Conservation (phyloP, 2,329 filamentous ascomycete species). For the Penicillium sp. region DNA sequence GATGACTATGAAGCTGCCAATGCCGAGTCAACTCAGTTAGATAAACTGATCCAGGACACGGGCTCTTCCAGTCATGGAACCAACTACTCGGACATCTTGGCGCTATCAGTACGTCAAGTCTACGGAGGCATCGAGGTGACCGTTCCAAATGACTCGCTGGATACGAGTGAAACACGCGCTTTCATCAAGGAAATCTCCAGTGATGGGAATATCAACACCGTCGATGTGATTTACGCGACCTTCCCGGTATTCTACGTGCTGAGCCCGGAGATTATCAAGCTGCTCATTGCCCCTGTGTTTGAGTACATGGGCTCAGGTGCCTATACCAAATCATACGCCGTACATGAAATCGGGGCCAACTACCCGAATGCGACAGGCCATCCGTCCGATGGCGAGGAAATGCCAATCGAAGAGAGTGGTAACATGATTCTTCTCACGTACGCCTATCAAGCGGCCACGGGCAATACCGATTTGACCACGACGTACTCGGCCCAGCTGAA, state of each 20-base stretch:
- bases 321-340: constrained; percentile 39
- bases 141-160: constrained; percentile 37
- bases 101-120: constrained; percentile 44
- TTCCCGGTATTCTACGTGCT: constrained; percentile 48
- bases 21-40: constrained; percentile 35
- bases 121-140: constrained; percentile 45
- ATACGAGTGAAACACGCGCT: constrained; percentile 32
- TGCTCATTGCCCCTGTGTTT: constrained; percentile 47
- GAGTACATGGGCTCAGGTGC: constrained; percentile 41
- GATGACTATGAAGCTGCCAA: constrained; percentile 42
- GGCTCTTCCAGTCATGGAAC: constrained; percentile 29
- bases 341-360: constrained; percentile 42
- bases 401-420: constrained; percentile 46
- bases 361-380: constrained; percentile 47
- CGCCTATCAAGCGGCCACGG: constrained; percentile 41
- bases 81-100: constrained; percentile 45
- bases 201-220: constrained; percentile 46
- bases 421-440: constrained; percentile 42
- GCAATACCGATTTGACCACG: constrained; percentile 37
- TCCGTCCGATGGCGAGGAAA: constrained; percentile 36
- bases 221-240: constrained; percentile 46
- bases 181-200: constrained; percentile 49
- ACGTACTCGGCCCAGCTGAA: constrained; percentile 38
- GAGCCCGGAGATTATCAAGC: constrained; percentile 43
- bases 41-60: constrained; percentile 29